phyloP scores from a whole-genome alignment of 345 rosid species.

The Acer negundo region DNA sequence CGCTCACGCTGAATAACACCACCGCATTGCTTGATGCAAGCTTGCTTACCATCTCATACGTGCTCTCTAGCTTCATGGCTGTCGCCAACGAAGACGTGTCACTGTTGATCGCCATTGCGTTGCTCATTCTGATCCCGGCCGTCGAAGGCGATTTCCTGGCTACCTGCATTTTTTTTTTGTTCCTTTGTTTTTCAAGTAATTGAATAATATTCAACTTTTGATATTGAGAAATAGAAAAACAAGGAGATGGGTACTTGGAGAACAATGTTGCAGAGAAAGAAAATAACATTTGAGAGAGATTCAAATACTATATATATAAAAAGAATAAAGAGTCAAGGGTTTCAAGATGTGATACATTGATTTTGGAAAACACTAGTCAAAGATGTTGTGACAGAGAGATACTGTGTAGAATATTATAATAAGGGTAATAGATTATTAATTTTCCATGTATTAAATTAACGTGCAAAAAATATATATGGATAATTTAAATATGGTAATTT shows the following conservation, averaged over 20 bases:
- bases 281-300: neutral
- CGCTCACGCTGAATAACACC: slow-evolving; percentile 79
- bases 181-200: neutral
- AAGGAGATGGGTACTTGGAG: neutral
- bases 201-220: neutral
- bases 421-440: too few relatives aligned
- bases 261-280: neutral
- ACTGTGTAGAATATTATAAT: neutral
- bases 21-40: slow-evolving; percentile 71
- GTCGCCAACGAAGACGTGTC: slow-evolving; percentile 15
- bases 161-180: slow-evolving; percentile 28
- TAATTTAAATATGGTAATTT: too few relatives aligned
- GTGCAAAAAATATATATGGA: too few relatives aligned
- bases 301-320: neutral
- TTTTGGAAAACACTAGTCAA: slow-evolving; percentile 7
- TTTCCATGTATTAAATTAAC: too few relatives aligned
- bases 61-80: slow-evolving; percentile 22
- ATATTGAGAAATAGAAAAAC: neutral
- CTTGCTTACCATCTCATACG: slow-evolving; percentile 54
- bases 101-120: slow-evolving; percentile 17
- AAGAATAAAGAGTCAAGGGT: neutral
- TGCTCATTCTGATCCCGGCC: slow-evolving; percentile 19
- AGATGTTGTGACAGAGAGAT: neutral
- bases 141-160: slow-evolving; percentile 14
- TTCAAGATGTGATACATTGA: neutral